phyloP scores from a whole-genome alignment of 2,329 filamentous ascomycete species.

The Trichoderma sp. region DNA sequence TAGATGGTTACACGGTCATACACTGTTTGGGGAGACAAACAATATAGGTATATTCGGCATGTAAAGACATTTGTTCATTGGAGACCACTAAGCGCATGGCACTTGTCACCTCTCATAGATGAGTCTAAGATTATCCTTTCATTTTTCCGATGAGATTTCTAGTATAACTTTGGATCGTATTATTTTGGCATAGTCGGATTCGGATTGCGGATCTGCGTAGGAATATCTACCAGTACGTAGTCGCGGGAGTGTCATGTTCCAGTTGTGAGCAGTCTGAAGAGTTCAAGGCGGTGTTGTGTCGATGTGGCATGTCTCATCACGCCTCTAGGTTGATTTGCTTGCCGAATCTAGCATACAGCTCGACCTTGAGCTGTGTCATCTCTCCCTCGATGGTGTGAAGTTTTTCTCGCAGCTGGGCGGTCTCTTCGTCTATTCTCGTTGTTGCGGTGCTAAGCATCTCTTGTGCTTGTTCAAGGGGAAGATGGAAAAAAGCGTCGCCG shows the following conservation, averaged over 20 bases:
- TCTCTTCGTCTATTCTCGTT: constrained; percentile 71
- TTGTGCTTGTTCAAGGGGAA: constrained; percentile 81
- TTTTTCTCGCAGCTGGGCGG: constrained; percentile 72
- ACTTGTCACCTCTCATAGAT: neutral
- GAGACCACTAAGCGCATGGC: neutral
- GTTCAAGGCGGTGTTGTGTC: neutral
- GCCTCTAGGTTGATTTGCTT: constrained; percentile 96
- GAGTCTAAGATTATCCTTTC: neutral
- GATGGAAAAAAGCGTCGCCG: constrained; percentile 88
- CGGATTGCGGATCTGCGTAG: neutral
- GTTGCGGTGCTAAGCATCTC: constrained; percentile 73
- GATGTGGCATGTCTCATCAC: constrained; percentile 40
- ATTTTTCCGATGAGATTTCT: neutral
- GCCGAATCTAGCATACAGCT: constrained; percentile 91
- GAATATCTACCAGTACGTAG: neutral
- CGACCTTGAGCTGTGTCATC: constrained; percentile 85
- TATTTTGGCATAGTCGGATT: neutral
- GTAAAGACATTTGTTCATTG: neutral
- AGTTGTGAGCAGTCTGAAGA: neutral
- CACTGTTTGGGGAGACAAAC: neutral
- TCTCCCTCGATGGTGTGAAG: constrained; percentile 74
- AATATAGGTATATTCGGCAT: neutral
- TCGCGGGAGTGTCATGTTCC: neutral
- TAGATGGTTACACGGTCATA: constrained; percentile 57
- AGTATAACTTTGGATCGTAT: neutral